Base-by-base conservation (phyloP, 1,284 basidiomycete genomes). In the Ustilago shanxiensis region DNA sequence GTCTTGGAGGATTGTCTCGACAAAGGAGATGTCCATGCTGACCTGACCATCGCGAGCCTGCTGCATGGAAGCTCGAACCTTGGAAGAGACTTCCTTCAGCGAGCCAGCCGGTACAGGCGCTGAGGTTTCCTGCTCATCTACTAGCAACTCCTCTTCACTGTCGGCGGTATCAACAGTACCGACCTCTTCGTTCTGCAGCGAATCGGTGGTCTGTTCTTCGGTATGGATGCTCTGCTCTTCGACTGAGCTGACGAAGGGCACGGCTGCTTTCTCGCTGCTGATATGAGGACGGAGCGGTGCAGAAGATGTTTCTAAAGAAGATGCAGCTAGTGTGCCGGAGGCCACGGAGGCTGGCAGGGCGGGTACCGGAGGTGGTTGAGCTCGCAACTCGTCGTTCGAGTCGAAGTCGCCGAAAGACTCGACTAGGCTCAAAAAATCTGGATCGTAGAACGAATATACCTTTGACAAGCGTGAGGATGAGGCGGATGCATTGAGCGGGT, bases 391-490 rank as follows among this genome's bases (percentile, higher is more conserved):
- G 22, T 79, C 79, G 29, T 60, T 67, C 18, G 77, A 66, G 45
- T 80, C 77, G 53, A 79, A 77, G 37, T 81, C 77, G 31, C 81
- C 78, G 47, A 88, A 85, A 13, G 85, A 82, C 52, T 87, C 86
- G 51, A 88, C 81, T 47, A 88, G 82, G 45, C 85, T 84, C 0
- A 91, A 90, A 76, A 95, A 93, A 85, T 95, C 93, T 1, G 90
- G 88, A 45, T 90, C 89, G 76, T 90, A 91, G 88, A 95, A 90
- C 10, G 93, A 94, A 82, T 93, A 92, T 26, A 93, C 90, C 49
- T 77, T 75, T 33, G 77, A 74, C 6, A 72, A 53, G 7, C 77
- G 64, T 5, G 68, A 69, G 1, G 68, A 75, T 24, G 72, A 63
- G 11, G 61, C 63, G 0, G 74, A 69, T 3, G 74, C 74, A 13